These are phyloP conservation scores for Talaromyces sp. DNA, from an alignment of 2,329 filamentous ascomycete genomes.

Conservation along the genomic window DNA sequence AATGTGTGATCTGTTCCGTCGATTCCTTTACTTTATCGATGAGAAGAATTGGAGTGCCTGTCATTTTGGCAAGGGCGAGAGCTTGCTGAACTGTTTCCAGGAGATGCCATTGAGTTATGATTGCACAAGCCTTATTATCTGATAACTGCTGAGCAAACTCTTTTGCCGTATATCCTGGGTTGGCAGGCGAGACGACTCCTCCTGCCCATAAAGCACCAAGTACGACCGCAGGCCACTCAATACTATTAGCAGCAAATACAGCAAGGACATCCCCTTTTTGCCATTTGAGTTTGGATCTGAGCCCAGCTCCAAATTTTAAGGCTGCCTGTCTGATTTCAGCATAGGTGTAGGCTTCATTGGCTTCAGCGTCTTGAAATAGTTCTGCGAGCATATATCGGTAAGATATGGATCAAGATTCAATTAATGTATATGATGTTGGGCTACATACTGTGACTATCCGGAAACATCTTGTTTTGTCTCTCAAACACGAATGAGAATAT, in stretches of 20 bases:
- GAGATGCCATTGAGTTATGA: slow-evolving; percentile 41
- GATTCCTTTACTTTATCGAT: slow-evolving; percentile 15
- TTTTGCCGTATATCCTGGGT: slow-evolving; percentile 37
- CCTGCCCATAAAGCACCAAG: slow-evolving; percentile 45
- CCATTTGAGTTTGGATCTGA: not conserved
- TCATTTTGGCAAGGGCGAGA: slow-evolving; percentile 29
- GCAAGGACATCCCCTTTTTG: not conserved
- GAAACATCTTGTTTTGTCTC: not conserved
- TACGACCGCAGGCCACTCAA: slow-evolving; percentile 18
- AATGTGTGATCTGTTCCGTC: slow-evolving; percentile 33
- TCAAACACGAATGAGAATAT: not conserved
- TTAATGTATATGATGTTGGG: not conserved
- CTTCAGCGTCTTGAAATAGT: not conserved
- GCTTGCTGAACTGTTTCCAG: slow-evolving; percentile 32
- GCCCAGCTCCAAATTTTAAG: not conserved
- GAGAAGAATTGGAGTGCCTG: slow-evolving; percentile 25
- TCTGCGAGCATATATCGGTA: not conserved
- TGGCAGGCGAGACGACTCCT: slow-evolving; percentile 41
- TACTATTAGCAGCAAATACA: not conserved
- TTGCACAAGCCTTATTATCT: slow-evolving; percentile 30
- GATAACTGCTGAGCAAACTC: slow-evolving; percentile 37
- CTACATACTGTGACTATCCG: not conserved
- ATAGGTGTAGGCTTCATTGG: not conserved
- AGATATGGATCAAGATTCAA: not conserved
- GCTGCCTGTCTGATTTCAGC: not conserved